Percentiles rank a stretch among this genome's conserved stretches.
Evolutionary conservation across 805 yeast species (phyloP).

Genomic region (Suhomyces prunicola): DNA sequence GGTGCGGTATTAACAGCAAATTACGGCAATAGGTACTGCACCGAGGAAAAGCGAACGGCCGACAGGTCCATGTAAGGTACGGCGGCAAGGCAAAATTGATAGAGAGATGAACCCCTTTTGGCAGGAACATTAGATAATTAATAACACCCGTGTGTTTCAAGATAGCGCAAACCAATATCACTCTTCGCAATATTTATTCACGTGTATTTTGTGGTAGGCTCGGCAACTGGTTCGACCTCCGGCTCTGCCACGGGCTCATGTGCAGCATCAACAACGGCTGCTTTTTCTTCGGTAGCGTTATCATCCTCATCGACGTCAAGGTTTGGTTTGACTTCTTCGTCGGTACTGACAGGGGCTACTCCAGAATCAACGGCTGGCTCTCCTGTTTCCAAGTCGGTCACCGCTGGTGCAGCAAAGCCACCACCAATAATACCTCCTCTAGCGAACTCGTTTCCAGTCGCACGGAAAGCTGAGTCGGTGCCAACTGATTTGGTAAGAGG

Average conservation of each 20-base stretch:
- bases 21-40: background rate
- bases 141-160: background rate
- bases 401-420: background rate
- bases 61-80: background rate
- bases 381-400: background rate
- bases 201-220: background rate
- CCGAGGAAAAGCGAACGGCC: background rate
- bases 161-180: background rate
- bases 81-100: background rate
- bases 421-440: slow-evolving; percentile 4
- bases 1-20: background rate
- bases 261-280: background rate
- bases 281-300: background rate
- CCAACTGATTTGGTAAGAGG: slow-evolving; percentile 10
- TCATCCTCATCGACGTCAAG: background rate
- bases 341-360: background rate
- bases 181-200: background rate
- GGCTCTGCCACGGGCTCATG: slow-evolving; percentile 1
- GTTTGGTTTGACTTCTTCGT: background rate
- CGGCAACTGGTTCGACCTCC: background rate
- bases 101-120: background rate
- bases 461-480: background rate
- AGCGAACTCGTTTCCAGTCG: background rate
- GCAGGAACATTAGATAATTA: background rate
- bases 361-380: background rate